phyloP scores from a whole-genome alignment of 768 basidiomycete species.

The Sutorius australiensis region DNA sequence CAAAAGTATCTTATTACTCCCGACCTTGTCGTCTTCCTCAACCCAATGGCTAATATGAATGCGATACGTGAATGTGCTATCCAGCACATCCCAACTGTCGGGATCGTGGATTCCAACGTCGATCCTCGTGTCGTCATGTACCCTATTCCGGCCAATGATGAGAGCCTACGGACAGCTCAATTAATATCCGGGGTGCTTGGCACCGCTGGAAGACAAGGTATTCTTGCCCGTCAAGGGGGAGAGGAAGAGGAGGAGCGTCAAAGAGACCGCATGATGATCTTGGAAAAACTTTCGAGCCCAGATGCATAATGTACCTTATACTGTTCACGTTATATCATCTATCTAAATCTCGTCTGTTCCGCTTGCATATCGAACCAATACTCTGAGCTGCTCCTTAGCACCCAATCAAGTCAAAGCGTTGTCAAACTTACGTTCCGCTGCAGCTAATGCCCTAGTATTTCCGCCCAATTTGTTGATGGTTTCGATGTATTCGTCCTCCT shows the following conservation, averaged over 20 bases:
- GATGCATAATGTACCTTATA: constrained; percentile 11
- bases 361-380: constrained; percentile 70
- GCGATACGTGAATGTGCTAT: constrained; percentile 90
- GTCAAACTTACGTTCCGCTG: constrained; percentile 74
- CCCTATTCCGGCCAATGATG: constrained; percentile 98
- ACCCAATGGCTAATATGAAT: constrained; percentile 78
- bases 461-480: constrained; percentile 92
- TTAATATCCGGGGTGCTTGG: constrained; percentile 87
- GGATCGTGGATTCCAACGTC: constrained; percentile 90
- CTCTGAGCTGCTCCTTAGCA: constrained; percentile 39
- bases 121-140: constrained; percentile 98
- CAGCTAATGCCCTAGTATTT: constrained; percentile 80
- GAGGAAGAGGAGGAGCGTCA: constrained; percentile 22
- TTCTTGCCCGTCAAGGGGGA: constrained; percentile 41
- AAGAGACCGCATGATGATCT: constrained; percentile 25
- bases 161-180: constrained; percentile 87
- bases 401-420: neutral
- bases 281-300: constrained; percentile 22
- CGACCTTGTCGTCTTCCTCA: constrained; percentile 88
- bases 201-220: constrained; percentile 79
- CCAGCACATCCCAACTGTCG: constrained; percentile 89
- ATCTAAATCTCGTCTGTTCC: constrained; percentile 32
- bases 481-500: constrained; percentile 96
- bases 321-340: constrained; percentile 14
- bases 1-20: constrained; percentile 60